Conservation (phyloP, 2,329 filamentous ascomycete genomes). For the Aureobasidium subglaciale region DNA sequence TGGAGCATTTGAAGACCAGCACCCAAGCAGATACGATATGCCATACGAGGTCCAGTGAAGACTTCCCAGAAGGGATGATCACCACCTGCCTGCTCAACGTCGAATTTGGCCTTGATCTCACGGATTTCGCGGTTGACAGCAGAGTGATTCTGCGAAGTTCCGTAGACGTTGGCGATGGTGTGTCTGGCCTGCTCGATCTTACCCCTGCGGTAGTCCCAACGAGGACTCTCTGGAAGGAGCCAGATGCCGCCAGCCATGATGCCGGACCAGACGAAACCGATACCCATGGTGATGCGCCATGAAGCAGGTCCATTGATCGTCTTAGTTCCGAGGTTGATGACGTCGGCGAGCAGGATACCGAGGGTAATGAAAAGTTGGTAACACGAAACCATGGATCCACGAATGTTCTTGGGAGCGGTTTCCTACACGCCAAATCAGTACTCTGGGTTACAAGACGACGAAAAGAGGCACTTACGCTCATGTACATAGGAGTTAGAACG, state of each 20-base stretch:
- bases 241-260: conserved; percentile 49
- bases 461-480: conserved; percentile 32
- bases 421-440: conserved; percentile 42
- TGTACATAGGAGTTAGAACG: conserved; percentile 61
- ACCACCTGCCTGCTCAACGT: conserved; percentile 42
- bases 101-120: conserved; percentile 51
- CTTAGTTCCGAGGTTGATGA: conserved; percentile 55
- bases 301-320: conserved; percentile 40
- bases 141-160: conserved; percentile 49
- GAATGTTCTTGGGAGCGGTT: conserved; percentile 56
- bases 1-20: conserved; percentile 58
- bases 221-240: conserved; percentile 50
- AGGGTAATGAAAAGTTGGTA: conserved; percentile 66
- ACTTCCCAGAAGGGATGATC: conserved; percentile 59
- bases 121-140: conserved; percentile 46
- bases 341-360: conserved; percentile 51
- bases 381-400: conserved; percentile 55
- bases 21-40: conserved; percentile 57
- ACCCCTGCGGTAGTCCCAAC: conserved; percentile 52
- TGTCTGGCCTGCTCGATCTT: conserved; percentile 44
- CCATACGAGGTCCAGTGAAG: conserved; percentile 59
- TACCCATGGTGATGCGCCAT: conserved; percentile 58
- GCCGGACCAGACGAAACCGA: conserved; percentile 50
- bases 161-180: conserved; percentile 49
- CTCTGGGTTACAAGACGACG: background rate